Evolutionary conservation across 2,329 filamentous ascomycete species (phyloP).

Genomic region (Aspergillus novoparasiticus): DNA sequence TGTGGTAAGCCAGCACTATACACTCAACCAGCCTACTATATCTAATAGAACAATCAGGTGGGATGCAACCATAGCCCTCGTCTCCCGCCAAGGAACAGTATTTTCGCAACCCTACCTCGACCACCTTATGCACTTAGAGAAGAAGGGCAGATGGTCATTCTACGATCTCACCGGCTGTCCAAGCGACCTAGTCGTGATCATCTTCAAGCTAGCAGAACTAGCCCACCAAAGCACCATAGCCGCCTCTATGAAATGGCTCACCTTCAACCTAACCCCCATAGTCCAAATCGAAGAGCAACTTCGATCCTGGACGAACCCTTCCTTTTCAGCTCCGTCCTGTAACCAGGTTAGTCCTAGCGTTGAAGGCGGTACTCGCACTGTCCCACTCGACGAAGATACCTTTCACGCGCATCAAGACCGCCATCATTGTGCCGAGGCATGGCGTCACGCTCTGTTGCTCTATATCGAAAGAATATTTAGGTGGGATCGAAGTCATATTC

Average conservation of each 20-base stretch:
- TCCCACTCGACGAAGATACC: not conserved
- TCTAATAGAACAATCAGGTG: not conserved
- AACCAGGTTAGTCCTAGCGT: not conserved
- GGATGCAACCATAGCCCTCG: constrained; percentile 38
- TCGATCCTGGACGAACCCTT: not conserved
- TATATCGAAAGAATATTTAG: constrained; percentile 6
- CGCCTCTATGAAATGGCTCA: constrained; percentile 32
- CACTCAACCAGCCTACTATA: fast-evolving
- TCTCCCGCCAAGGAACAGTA: constrained; percentile 31
- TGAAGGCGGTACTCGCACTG: not conserved
- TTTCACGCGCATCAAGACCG: constrained; percentile 5
- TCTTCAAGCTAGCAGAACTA: constrained; percentile 33
- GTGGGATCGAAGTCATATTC: constrained; percentile 3
- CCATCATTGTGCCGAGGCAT: constrained; percentile 8
- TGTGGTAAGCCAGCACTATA: constrained; percentile 28
- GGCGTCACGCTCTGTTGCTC: not conserved
- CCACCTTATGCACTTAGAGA: constrained; percentile 21
- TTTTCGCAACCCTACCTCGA: constrained; percentile 27
- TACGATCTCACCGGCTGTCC: constrained; percentile 39
- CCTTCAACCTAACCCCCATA: not conserved
- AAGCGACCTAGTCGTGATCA: constrained; percentile 26
- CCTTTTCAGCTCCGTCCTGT: not conserved
- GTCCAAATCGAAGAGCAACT: not conserved
- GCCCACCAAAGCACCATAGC: constrained; percentile 33
- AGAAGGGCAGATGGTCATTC: constrained; percentile 30